Base-by-base conservation (phyloP, 2,329 filamentous ascomycete genomes). In the Aspergillus sp. region DNA sequence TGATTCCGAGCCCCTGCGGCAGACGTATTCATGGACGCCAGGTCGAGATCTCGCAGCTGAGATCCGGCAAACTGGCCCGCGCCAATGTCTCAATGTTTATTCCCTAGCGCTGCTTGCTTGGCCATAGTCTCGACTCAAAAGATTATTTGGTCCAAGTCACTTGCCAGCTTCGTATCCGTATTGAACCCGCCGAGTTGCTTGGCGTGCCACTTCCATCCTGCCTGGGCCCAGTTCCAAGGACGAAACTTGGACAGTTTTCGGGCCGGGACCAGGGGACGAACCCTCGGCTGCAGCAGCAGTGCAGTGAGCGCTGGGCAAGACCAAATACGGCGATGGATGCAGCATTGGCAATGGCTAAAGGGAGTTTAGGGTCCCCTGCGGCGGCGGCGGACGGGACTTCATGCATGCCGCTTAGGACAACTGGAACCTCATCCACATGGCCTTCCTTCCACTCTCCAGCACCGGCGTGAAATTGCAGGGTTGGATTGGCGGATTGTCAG, bases 131-230 rank as follows among this genome's bases (percentile, higher is more conserved):
- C 35, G 15, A 12, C 33, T 35, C 1, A 25, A 7, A 25, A 27
- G 21, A 27, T 7, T 45, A 27, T 3, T 45, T 45, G 21, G 51
- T 53, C 31, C 9, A 14, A 12, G 17, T 41, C 19, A 17, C 43
- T 33, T 37, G n/a, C 31, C 41, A 39, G 25, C 49, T n/a, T 40
- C 33, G 52, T 54, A 54, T 54, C 17, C 35, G 52, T 48, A 48
- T 41, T 47, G 31, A 39, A n/a, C 23, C 11, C 39, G 8, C 33
- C 43, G 15, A 31, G 27, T 3, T 44, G 37, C 51, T 48, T 54
- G 52, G 52, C 52, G 14, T 40, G 33, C 43, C 43, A 54, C 31
- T 47, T 43, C 33, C 12, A 19, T 46, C 41, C 11, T 35, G 6
- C 47, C 43, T 47, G 5, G 14, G 17, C 27, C 21, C 19, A 44